phyloP scores from a whole-genome alignment of 2,329 filamentous ascomycete genomes.

The Septoria petroselini region DNA sequence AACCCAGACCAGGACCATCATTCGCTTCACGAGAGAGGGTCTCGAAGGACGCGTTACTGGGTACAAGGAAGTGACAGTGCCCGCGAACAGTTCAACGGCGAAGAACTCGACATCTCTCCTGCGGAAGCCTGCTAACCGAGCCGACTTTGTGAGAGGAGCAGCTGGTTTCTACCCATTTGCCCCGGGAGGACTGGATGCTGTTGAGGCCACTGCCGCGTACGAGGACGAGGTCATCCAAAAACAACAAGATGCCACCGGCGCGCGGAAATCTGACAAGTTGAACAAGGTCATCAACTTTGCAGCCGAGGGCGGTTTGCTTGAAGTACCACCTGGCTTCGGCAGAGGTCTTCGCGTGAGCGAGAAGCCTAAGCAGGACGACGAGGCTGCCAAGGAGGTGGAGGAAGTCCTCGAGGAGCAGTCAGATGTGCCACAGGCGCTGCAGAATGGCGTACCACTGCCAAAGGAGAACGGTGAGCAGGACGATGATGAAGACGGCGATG shows the following conservation, averaged over 20 bases:
- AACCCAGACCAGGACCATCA: slow-evolving; percentile 91
- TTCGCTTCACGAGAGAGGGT: slow-evolving; percentile 84
- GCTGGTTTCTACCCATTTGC: slow-evolving; percentile 94
- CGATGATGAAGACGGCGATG: slow-evolving; percentile 42
- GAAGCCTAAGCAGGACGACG: slow-evolving; percentile 52
- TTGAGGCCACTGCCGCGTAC: slow-evolving; percentile 78
- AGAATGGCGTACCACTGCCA: slow-evolving; percentile 35
- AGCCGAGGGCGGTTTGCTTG: slow-evolving; percentile 71
- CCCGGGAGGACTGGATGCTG: slow-evolving; percentile 80
- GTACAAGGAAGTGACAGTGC: slow-evolving; percentile 90
- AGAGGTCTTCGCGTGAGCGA: slow-evolving; percentile 73
- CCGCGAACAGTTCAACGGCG: slow-evolving; percentile 81
- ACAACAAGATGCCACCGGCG: slow-evolving; percentile 42
- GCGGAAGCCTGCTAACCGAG: slow-evolving; percentile 78
- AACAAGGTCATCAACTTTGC: slow-evolving; percentile 83
- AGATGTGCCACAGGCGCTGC: slow-evolving; percentile 43
- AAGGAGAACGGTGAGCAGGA: slow-evolving; percentile 44
- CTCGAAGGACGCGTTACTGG: slow-evolving; percentile 89
- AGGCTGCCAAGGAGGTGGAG: slow-evolving; percentile 66
- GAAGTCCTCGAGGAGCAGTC: slow-evolving; percentile 54
- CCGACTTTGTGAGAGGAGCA: slow-evolving; percentile 88
- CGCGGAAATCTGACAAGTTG: slow-evolving; percentile 53
- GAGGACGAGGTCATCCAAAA: slow-evolving; percentile 68
- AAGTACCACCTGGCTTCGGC: slow-evolving; percentile 75
- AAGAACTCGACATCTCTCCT: slow-evolving; percentile 92